Percentiles rank a stretch among this genome's conserved stretches.
phyloP scores from a whole-genome alignment of 768 basidiomycete genomes.

The Lactarius tabidus region DNA sequence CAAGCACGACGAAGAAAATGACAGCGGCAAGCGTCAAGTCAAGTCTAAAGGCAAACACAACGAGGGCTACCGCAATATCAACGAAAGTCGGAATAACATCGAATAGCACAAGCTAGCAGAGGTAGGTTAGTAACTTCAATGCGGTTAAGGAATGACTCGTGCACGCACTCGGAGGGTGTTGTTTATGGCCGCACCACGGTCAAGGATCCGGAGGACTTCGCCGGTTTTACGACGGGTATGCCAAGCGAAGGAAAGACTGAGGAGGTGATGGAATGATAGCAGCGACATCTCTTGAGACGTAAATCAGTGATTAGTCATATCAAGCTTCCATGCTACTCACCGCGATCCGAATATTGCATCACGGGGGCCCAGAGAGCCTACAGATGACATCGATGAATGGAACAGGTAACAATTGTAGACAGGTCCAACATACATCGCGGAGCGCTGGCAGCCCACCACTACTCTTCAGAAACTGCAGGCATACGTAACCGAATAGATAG shows the following conservation, averaged over 20 bases:
- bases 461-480: slow-evolving; percentile 69
- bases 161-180: slow-evolving; percentile 58
- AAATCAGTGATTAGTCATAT: slow-evolving; percentile 5
- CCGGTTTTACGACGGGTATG: slow-evolving; percentile 82
- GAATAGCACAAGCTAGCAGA: slow-evolving; percentile 69
- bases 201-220: slow-evolving; percentile 76
- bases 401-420: background rate
- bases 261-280: slow-evolving; percentile 79
- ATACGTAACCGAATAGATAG: slow-evolving; percentile 63
- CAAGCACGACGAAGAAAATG: slow-evolving; percentile 67
- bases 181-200: slow-evolving; percentile 84
- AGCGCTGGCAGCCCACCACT: slow-evolving; percentile 71
- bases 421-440: slow-evolving; percentile 36
- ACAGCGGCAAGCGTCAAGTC: slow-evolving; percentile 64
- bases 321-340: slow-evolving; percentile 31
- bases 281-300: slow-evolving; percentile 68
- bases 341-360: slow-evolving; percentile 82
- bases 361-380: slow-evolving; percentile 81
- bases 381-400: background rate
- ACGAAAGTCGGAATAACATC: slow-evolving; percentile 77
- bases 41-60: slow-evolving; percentile 59
- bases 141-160: background rate
- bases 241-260: slow-evolving; percentile 83
- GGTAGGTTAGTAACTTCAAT: slow-evolving; percentile 8
- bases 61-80: slow-evolving; percentile 69